These are phyloP conservation scores for Hordeum marinum DNA, from an alignment of 176 grass and related monocot species.

Conservation along the genomic window DNA sequence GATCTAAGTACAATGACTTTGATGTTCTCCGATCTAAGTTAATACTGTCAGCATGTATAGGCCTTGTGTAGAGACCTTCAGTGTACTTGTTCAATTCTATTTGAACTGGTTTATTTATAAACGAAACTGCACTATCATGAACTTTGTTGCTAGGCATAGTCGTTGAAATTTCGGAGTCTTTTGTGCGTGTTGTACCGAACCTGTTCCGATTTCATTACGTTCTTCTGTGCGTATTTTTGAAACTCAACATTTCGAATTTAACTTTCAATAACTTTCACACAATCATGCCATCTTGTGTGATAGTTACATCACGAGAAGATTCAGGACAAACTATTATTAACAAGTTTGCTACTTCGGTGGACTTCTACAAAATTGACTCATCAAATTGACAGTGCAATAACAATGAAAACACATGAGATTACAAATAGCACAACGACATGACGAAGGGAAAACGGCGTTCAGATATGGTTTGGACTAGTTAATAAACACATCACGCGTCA, in stretches of 20 bases:
- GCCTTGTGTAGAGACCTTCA: slow-evolving; percentile 3
- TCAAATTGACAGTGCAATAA: neutral
- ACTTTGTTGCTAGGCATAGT: neutral
- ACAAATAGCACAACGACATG: neutral
- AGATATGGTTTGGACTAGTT: neutral
- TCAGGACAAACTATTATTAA: neutral
- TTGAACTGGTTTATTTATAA: too few species aligned
- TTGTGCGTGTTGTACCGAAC: neutral
- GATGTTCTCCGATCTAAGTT: neutral
- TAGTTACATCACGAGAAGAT: neutral
- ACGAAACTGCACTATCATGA: neutral
- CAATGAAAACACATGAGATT: neutral
- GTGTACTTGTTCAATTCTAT: neutral
- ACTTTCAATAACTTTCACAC: neutral
- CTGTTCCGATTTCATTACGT: neutral
- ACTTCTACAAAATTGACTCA: neutral
- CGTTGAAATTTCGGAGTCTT: neutral
- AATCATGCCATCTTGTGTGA: neutral
- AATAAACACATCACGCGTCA: neutral
- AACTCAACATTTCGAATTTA: neutral
- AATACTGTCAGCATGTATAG: neutral
- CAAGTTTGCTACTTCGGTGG: neutral
- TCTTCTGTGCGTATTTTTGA: too few species aligned
- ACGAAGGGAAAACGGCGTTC: neutral
- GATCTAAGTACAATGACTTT: neutral